Conservation (phyloP, 2,329 filamentous ascomycete species). For the Fusarium tjaetaba region DNA sequence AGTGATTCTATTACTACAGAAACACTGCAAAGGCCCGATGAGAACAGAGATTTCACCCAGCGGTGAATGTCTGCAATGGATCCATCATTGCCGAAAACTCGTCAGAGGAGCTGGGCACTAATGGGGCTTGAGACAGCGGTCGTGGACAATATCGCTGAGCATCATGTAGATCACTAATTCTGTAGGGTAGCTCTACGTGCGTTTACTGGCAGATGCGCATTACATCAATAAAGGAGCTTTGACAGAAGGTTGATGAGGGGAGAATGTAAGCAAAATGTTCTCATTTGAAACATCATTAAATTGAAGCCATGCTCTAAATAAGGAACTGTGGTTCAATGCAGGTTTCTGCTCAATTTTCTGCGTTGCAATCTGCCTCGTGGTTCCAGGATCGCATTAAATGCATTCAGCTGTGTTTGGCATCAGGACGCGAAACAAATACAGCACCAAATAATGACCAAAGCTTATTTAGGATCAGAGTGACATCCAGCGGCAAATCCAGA, state of each 20-base stretch:
- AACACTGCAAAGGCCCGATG: background rate
- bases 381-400: fast-evolving
- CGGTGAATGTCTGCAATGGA: no score
- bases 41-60: background rate
- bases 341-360: no score
- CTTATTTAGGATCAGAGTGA: fast-evolving
- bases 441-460: background rate
- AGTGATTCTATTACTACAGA: background rate
- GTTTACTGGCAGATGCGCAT: background rate
- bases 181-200: background rate
- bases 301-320: no score
- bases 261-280: background rate
- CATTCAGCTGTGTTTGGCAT: fast-evolving
- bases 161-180: no score
- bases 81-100: no score
- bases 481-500: background rate
- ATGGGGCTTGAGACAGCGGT: no score
- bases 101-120: background rate
- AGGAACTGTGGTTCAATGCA: no score
- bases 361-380: fast-evolving
- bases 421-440: fast-evolving
- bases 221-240: background rate
- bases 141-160: no score
- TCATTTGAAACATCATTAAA: no score
- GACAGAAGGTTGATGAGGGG: background rate